A percentile compares a stretch with the other conserved stretches of the same genome.
Evolutionary conservation across 352 stramenopile species (phyloP).

Genomic region (Globisporangium apiculatum): DNA sequence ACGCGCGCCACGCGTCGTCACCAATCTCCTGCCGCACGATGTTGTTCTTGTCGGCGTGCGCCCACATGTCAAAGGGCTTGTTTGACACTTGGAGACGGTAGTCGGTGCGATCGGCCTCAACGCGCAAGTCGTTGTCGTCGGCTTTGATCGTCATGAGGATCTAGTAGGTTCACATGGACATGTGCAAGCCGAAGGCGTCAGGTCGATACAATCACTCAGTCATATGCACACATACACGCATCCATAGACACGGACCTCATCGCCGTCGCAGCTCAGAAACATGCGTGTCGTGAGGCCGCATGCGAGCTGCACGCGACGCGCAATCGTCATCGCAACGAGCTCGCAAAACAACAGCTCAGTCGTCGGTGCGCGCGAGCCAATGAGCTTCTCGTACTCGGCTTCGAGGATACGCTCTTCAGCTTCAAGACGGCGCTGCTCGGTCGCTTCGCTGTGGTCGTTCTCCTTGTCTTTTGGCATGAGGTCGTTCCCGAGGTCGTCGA

Average conservation of each 20-base stretch:
- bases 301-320: conserved; percentile 62
- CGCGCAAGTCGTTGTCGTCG: conserved; percentile 64
- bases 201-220: no score
- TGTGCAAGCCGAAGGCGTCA: no score
- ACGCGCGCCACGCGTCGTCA: conserved; percentile 34
- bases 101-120: conserved; percentile 65
- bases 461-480: conserved; percentile 25
- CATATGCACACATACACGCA: neutral
- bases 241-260: conserved; percentile 22
- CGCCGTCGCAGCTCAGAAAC: conserved; percentile 64
- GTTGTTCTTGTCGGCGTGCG: conserved; percentile 52
- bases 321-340: conserved; percentile 51
- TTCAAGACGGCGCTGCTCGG: conserved; percentile 32
- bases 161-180: conserved; percentile 2
- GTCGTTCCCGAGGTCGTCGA: conserved; percentile 53
- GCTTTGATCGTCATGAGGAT: conserved; percentile 81
- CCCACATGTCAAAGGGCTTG: conserved; percentile 45
- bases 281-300: conserved; percentile 75
- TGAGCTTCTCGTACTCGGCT: conserved; percentile 53
- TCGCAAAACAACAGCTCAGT: conserved; percentile 64
- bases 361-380: conserved; percentile 31
- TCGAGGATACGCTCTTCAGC: conserved; percentile 37
- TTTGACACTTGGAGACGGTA: conserved; percentile 75
- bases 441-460: conserved; percentile 43
- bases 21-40: conserved; percentile 44